Percentiles rank a stretch among this genome's conserved stretches.
Conservation (phyloP, 495 filamentous ascomycete genomes). For the Daldinia vernicosa region DNA sequence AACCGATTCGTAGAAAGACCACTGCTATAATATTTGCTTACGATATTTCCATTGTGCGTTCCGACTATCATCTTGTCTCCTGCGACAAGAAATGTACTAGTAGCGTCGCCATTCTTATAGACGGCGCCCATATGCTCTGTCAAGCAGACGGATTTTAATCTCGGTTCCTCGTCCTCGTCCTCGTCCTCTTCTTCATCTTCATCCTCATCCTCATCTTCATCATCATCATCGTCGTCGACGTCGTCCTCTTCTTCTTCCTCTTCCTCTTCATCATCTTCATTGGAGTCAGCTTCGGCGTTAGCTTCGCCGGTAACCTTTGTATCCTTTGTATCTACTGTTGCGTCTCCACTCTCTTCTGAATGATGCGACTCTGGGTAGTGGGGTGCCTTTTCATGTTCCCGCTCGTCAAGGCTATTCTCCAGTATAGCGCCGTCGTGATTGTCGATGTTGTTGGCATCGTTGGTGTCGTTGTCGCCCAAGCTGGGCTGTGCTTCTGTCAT, state of each 20-base stretch:
- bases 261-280: slow-evolving; percentile 52
- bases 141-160: slow-evolving; percentile 87
- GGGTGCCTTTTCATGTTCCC: slow-evolving; percentile 9
- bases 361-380: neutral
- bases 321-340: slow-evolving; percentile 10
- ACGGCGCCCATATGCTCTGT: slow-evolving; percentile 80
- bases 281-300: slow-evolving; percentile 25
- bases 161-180: slow-evolving; percentile 94
- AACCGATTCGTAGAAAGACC: neutral
- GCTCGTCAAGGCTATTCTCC: slow-evolving; percentile 11
- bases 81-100: slow-evolving; percentile 85
- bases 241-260: slow-evolving; percentile 47
- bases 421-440: slow-evolving; percentile 30
- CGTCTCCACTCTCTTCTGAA: neutral
- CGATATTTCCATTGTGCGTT: slow-evolving; percentile 96
- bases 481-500: slow-evolving; percentile 58
- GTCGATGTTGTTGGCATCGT: slow-evolving; percentile 42
- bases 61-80: slow-evolving; percentile 98
- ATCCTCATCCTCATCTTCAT: slow-evolving; percentile 62
- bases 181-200: slow-evolving; percentile 79
- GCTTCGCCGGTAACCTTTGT: slow-evolving; percentile 25
- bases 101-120: slow-evolving; percentile 94
- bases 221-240: too few species aligned
- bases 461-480: slow-evolving; percentile 45
- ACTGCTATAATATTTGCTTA: slow-evolving; percentile 59